Evolutionary conservation across 345 rosid genomes (phyloP).

Genomic region (Gossypium arboreum): DNA sequence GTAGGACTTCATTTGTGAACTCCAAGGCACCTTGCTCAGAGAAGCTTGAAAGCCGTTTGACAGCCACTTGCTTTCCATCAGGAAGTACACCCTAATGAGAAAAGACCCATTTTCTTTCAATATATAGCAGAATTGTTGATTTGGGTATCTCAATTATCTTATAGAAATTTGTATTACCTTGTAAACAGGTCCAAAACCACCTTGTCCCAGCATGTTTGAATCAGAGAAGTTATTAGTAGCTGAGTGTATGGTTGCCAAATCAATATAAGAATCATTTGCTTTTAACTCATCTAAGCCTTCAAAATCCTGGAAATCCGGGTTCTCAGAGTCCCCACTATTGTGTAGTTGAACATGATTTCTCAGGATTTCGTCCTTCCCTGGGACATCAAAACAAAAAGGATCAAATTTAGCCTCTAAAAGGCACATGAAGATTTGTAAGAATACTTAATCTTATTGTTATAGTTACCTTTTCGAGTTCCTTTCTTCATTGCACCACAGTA

Average conservation of each 20-base stretch:
- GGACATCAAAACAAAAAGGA: background rate
- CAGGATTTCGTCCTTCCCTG: slow-evolving; percentile 13
- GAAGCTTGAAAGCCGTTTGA: slow-evolving; percentile 28
- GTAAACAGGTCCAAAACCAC: slow-evolving; percentile 31
- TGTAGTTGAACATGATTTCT: slow-evolving; percentile 12
- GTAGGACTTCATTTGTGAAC: slow-evolving; percentile 36
- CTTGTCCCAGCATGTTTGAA: slow-evolving; percentile 23
- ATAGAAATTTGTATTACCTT: slow-evolving; percentile 25
- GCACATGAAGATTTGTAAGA: no score
- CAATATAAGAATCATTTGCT: slow-evolving; percentile 22
- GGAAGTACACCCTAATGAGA: slow-evolving; percentile 38
- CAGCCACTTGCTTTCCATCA: slow-evolving; percentile 49
- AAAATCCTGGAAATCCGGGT: background rate
- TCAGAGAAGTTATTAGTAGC: slow-evolving; percentile 41
- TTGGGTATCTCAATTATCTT: background rate
- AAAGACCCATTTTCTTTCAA: background rate
- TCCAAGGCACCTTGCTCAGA: slow-evolving; percentile 35
- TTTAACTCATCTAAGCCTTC: slow-evolving; percentile 11
- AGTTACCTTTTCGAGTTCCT: slow-evolving; percentile 5
- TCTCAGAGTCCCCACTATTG: slow-evolving; percentile 5
- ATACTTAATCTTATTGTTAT: background rate
- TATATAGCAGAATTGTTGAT: background rate
- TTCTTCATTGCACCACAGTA: slow-evolving; percentile 9
- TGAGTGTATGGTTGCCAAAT: slow-evolving; percentile 24
- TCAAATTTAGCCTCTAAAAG: background rate